Conservation (phyloP, 1,284 basidiomycete genomes). For the Ceratorhiza oryzae-sativae region DNA sequence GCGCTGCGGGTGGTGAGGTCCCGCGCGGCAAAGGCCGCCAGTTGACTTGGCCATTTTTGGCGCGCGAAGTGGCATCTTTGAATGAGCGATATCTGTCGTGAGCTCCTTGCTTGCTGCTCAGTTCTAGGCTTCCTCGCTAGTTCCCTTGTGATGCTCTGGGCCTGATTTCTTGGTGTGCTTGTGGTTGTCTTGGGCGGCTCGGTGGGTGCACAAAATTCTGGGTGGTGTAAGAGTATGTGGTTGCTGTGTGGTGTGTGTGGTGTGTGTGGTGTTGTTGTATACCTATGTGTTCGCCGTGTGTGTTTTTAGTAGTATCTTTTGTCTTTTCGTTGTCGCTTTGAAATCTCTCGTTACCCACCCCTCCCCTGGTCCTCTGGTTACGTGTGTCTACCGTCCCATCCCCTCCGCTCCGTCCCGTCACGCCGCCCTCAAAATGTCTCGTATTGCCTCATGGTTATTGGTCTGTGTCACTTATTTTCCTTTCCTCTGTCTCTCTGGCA, state of each 20-base stretch:
- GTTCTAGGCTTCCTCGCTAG: background rate
- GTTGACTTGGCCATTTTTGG: slow-evolving; percentile 79
- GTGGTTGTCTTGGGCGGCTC: slow-evolving; percentile 1
- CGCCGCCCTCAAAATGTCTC: slow-evolving; percentile 38
- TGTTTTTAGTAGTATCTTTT: slow-evolving; percentile 24
- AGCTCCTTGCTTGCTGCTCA: background rate
- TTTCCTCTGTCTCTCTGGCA: background rate
- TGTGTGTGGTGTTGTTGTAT: slow-evolving; percentile 26
- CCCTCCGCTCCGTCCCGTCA: slow-evolving; percentile 35
- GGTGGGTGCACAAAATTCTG: slow-evolving; percentile 4
- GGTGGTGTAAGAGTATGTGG: slow-evolving; percentile 20
- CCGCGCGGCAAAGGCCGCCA: slow-evolving; percentile 48
- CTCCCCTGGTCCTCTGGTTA: slow-evolving; percentile 31
- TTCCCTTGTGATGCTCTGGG: background rate
- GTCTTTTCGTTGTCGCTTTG: slow-evolving; percentile 6
- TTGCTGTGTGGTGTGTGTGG: background rate
- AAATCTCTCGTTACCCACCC: background rate
- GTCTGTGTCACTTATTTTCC: slow-evolving; percentile 25
- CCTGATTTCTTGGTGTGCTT: background rate
- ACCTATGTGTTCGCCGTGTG: slow-evolving; percentile 30
- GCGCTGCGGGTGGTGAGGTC: slow-evolving; percentile 59
- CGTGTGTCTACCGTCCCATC: background rate
- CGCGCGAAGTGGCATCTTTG: slow-evolving; percentile 77
- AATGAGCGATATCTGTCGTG: slow-evolving; percentile 76
- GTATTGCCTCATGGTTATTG: background rate